Conservation (phyloP, 257 asterid species). For the Petunia secreta region DNA sequence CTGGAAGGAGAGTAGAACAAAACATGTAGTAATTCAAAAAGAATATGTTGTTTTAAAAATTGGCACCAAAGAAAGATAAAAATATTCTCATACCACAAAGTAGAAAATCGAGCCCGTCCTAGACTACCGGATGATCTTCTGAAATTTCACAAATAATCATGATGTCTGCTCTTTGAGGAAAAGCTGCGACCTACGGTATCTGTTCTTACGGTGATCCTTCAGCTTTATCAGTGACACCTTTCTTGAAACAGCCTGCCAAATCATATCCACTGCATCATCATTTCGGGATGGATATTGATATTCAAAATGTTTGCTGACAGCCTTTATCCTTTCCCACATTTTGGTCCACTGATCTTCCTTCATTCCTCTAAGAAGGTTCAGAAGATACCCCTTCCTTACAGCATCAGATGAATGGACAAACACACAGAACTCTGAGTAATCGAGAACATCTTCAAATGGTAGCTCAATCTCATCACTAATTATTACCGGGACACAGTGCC, state of each 20-base stretch:
- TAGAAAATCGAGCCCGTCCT: slow-evolving; percentile 11
- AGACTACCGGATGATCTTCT: background rate
- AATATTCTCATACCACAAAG: background rate
- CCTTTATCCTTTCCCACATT: slow-evolving; percentile 77
- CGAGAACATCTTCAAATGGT: slow-evolving; percentile 74
- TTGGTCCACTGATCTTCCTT: slow-evolving; percentile 55
- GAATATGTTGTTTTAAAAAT: background rate
- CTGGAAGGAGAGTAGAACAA: background rate
- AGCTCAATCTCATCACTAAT: slow-evolving; percentile 88
- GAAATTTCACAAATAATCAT: slow-evolving; percentile 11
- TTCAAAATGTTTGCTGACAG: slow-evolving; percentile 51
- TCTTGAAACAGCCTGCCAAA: slow-evolving; percentile 73
- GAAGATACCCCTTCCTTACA: slow-evolving; percentile 62
- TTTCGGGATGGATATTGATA: slow-evolving; percentile 67
- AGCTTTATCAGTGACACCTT: slow-evolving; percentile 47
- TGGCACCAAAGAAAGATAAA: background rate
- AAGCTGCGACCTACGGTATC: slow-evolving; percentile 55
- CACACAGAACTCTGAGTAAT: slow-evolving; percentile 72
- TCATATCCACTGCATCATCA: slow-evolving; percentile 87
- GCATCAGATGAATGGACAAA: slow-evolving; percentile 66
- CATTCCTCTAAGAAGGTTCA: slow-evolving; percentile 67
- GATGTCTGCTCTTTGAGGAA: slow-evolving; percentile 8
- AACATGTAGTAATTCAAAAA: background rate
- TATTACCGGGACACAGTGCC: slow-evolving; percentile 86
- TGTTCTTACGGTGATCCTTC: slow-evolving; percentile 55